phyloP scores from a whole-genome alignment of 2,329 filamentous ascomycete species.

The Akanthomyces dipterigenus region DNA sequence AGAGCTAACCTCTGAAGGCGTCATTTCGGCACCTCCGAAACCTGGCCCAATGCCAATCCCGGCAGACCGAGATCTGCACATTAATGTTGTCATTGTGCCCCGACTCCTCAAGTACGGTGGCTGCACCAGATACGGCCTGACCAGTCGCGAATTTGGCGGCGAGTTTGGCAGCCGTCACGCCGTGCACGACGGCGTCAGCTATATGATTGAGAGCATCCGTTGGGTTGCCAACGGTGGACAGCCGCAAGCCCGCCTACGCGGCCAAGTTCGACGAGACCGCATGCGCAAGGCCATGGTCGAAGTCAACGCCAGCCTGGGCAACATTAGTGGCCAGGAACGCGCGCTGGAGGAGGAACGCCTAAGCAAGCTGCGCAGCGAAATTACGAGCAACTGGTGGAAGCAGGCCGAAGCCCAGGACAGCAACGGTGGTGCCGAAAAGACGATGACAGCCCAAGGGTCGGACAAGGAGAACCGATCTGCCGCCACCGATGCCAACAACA shows the following conservation, averaged over 20 bases:
- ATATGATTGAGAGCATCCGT: conserved; percentile 71
- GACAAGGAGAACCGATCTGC: conserved; percentile 42
- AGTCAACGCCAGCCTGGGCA: conserved; percentile 33
- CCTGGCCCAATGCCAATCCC: conserved; percentile 59
- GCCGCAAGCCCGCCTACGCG: conserved; percentile 48
- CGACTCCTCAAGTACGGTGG: conserved; percentile 68
- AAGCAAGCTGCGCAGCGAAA: conserved; percentile 23
- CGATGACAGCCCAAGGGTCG: conserved; percentile 17
- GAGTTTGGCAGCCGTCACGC: conserved; percentile 35
- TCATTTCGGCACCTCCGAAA: conserved; percentile 47
- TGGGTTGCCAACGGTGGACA: conserved; percentile 76
- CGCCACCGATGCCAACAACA: conserved; percentile 13
- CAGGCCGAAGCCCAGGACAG: conserved; percentile 22
- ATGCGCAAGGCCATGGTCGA: conserved; percentile 51
- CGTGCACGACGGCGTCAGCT: conserved; percentile 80
- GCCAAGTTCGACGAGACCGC: conserved; percentile 48
- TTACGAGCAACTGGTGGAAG: conserved; percentile 29
- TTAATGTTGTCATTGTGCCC: conserved; percentile 79
- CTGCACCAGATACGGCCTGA: conserved; percentile 71
- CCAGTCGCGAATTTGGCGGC: conserved; percentile 70
- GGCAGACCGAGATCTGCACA: conserved; percentile 70
- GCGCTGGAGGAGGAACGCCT: conserved; percentile 20
- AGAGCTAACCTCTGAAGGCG: conserved; percentile 33
- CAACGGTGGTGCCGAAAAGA: conserved; percentile 15
- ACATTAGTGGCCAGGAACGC: conserved; percentile 22